phyloP scores from a whole-genome alignment of 768 basidiomycete species.

The Pholiota molesta region DNA sequence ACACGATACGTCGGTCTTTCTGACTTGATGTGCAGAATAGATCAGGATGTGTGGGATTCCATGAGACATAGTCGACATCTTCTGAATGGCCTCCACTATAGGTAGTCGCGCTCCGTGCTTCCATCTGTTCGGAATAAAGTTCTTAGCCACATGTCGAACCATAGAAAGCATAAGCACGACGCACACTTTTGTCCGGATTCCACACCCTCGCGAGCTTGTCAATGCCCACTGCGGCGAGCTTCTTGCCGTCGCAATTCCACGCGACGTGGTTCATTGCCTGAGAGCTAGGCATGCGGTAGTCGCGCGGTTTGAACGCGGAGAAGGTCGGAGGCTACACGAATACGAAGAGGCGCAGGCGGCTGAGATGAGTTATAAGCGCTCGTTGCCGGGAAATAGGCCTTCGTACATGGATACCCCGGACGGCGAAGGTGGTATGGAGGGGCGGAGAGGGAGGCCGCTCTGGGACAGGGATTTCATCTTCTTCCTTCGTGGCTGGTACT shows the following conservation, averaged over 20 bases:
- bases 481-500: constrained; percentile 45
- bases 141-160: neutral
- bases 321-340: constrained; percentile 69
- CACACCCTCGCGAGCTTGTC: constrained; percentile 81
- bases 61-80: constrained; percentile 81
- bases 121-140: constrained; percentile 51
- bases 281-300: constrained; percentile 64
- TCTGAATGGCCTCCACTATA: constrained; percentile 76
- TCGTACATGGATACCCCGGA: constrained; percentile 76
- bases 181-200: constrained; percentile 76
- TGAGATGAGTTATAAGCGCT: constrained; percentile 23
- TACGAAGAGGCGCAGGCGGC: constrained; percentile 10
- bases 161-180: constrained; percentile 24
- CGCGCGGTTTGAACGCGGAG: constrained; percentile 79
- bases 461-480: constrained; percentile 57
- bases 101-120: constrained; percentile 62
- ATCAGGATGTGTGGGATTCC: constrained; percentile 87
- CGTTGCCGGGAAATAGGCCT: constrained; percentile 20
- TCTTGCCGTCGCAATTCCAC: constrained; percentile 85
- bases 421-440: constrained; percentile 68
- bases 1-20: constrained; percentile 73
- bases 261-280: constrained; percentile 77
- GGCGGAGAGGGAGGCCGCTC: constrained; percentile 74
- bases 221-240: constrained; percentile 79
- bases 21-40: constrained; percentile 81